phyloP scores from a whole-genome alignment of 306 rosid species.

The Purshia tridentata region DNA sequence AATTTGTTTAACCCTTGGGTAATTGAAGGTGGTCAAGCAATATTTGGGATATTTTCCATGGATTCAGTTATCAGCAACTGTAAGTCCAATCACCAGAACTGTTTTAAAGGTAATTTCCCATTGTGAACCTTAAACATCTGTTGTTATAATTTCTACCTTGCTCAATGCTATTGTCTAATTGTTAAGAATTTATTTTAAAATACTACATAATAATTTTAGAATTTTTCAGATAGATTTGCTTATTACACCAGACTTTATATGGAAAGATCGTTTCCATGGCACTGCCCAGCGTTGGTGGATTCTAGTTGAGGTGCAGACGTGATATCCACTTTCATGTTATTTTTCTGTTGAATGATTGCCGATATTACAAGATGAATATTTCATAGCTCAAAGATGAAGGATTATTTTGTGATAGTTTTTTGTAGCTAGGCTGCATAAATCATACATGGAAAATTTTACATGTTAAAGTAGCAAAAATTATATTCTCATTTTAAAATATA shows the following conservation, averaged over 20 bases:
- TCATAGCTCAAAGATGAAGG: too few relatives aligned
- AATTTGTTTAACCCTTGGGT: constrained; percentile 22
- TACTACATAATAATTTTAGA: constrained; percentile 8
- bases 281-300: constrained; percentile 91
- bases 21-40: constrained; percentile 74
- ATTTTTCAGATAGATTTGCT: constrained; percentile 67
- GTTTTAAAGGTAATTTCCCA: constrained; percentile 70
- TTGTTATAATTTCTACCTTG: neutral
- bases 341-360: constrained; percentile 2
- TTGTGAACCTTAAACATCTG: neutral
- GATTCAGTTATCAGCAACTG: constrained; percentile 84
- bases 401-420: too few relatives aligned
- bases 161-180: neutral
- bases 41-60: constrained; percentile 81
- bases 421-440: neutral
- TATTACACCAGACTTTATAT: constrained; percentile 62
- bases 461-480: too few relatives aligned
- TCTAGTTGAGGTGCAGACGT: constrained; percentile 78
- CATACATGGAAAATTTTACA: neutral
- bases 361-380: too few relatives aligned
- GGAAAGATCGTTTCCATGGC: constrained; percentile 98
- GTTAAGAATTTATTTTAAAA: neutral
- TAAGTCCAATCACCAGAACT: constrained; percentile 97
- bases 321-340: constrained; percentile 12
- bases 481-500: constrained; percentile 8